Evolutionary conservation across 208 protist genomes (phyloP), one percentile per base, ranked within the genome.

Genomic region (Herpetomonas tarakana): DNA sequence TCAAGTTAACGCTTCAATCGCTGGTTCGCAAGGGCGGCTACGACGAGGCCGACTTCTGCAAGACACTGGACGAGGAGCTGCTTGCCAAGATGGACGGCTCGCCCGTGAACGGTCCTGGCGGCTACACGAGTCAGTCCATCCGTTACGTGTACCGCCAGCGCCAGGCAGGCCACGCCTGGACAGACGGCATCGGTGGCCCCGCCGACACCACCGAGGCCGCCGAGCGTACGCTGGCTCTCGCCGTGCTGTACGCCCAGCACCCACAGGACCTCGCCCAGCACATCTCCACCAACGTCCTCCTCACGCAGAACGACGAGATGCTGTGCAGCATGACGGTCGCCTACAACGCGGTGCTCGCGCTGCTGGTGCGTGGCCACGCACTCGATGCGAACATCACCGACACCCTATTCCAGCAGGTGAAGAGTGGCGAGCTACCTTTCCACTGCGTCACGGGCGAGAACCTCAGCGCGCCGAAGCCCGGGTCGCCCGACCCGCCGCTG

Each of bases 51-150:
- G 44, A 19, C 0, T 72, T 77, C 54, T 63, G 61, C n/a, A 21
- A 61, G 16, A 59, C 52, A 44, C 29, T 77, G 53, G 71, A 72
- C 21, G 52, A 28, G n/a, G 58, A 68, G 21, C 57, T 77, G 18
- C 59, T 77, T 1, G 24, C 59, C 2, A 61, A 71, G 52, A 2
- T 71, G 24, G 60, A 69, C 39, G 64, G 64, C 3, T 55, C 68
- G 2, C 71, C 71, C 3, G 31, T 65, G 27, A 47, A 25, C 0
- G 71, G 71, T 0, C 71, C 64, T 1, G 64, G 65, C 30, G 71
- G 71, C 22, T 77, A 71, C 57, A 72, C 71, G 28, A 77, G 71
- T 30, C 71, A 77, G 22, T 71, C 64, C 6, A 72, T 77, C 25
- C 60, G 71, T 19, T 29, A 57, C 30, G 65, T 56, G 31, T 77